These are phyloP conservation scores for Vitis rupestris DNA, from an alignment of 164 flowering plant genomes.

Conservation along the genomic window DNA sequence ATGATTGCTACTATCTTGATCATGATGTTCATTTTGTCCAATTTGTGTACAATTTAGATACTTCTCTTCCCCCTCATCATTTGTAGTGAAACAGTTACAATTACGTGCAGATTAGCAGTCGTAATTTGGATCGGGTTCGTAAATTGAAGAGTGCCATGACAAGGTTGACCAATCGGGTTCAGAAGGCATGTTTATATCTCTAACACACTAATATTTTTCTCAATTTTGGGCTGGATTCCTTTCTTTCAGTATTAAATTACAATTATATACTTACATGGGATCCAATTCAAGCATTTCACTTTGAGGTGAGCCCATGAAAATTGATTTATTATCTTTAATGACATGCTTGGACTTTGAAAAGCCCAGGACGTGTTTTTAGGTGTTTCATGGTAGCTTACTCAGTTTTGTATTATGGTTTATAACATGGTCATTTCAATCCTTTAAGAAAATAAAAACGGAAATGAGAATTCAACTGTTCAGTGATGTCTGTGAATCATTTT, in stretches of 20 bases:
- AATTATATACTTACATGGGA: not conserved
- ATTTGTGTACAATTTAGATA: not conserved
- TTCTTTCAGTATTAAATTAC: no score
- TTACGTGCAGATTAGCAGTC: constrained; percentile 76
- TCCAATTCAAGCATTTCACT: no score
- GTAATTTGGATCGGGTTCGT: constrained; percentile 96
- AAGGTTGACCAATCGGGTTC: constrained; percentile 88
- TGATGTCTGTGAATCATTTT: not conserved
- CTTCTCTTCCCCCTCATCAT: not conserved
- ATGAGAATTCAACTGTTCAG: not conserved
- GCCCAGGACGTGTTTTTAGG: no score
- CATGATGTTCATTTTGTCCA: not conserved
- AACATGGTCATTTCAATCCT: no score
- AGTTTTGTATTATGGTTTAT: no score
- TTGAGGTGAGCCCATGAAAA: no score
- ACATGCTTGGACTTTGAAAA: no score
- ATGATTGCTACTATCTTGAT: not conserved
- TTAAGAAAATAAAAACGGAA: no score
- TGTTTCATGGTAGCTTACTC: no score
- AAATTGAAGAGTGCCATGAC: constrained; percentile 98
- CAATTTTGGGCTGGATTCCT: no score
- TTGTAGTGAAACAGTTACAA: not conserved
- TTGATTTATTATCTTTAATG: no score
- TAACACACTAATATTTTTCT: not conserved
- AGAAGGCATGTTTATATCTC: constrained; percentile 58